A percentile compares a stretch with the other conserved stretches of the same genome.
Conservation (phyloP, 805 yeast genomes). For the Sugiyamaella boreocaroliniensis region DNA sequence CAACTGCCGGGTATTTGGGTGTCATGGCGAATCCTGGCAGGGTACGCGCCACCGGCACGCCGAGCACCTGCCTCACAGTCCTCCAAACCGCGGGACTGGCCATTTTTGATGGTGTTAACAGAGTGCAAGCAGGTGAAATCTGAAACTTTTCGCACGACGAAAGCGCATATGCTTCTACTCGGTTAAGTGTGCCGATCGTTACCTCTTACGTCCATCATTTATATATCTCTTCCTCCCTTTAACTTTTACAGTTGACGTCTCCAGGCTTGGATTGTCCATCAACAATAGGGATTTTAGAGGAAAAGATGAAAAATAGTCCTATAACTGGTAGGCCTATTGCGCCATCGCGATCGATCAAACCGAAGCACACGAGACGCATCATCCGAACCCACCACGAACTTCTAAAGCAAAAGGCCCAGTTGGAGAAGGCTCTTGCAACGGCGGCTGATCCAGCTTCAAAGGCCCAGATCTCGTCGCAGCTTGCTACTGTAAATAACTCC, state of each 20-base stretch:
- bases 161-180: not conserved
- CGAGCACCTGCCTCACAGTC: not conserved
- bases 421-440: slow-evolving; percentile 10
- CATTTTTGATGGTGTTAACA: not conserved
- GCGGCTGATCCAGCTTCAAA: slow-evolving; percentile 20
- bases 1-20: not conserved
- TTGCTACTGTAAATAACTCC: slow-evolving; percentile 58
- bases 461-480: slow-evolving; percentile 23
- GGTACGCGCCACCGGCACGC: not conserved
- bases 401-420: slow-evolving; percentile 43
- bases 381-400: slow-evolving; percentile 74
- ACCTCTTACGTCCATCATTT: not conserved
- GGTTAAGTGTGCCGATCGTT: not conserved
- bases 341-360: slow-evolving; percentile 24
- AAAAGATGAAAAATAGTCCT: slow-evolving; percentile 24
- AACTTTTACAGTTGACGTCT: too few relatives aligned
- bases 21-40: not conserved
- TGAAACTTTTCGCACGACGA: not conserved
- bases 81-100: not conserved
- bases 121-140: not conserved
- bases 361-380: slow-evolving; percentile 49
- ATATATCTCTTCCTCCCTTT: too few relatives aligned
- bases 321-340: slow-evolving; percentile 31
- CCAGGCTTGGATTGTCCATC: too few relatives aligned
- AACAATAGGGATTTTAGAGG: not conserved